Evolutionary conservation across 805 yeast genomes (phyloP).

Genomic region (Cephaloascus albidus): DNA sequence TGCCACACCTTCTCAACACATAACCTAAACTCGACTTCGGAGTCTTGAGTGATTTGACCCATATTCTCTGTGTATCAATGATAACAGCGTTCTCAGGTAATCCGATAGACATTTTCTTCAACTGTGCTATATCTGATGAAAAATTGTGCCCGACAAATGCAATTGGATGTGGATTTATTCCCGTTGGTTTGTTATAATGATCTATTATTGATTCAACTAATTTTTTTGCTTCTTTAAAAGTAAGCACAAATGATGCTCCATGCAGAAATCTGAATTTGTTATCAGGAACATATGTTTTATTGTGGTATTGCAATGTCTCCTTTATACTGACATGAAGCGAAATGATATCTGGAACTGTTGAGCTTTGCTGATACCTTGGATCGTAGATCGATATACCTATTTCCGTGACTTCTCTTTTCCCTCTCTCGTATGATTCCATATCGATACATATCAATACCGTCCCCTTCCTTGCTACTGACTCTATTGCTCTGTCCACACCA

Average conservation of each 20-base stretch:
- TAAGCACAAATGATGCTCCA: conserved; percentile 13
- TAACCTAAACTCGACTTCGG: conserved; percentile 8
- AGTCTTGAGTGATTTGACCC: conserved; percentile 11
- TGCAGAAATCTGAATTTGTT: conserved; percentile 13
- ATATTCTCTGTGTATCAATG: conserved; percentile 15
- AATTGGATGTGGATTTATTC: conserved; percentile 6
- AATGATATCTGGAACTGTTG: conserved; percentile 18
- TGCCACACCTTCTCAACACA: conserved; percentile 13
- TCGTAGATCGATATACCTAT: conserved; percentile 17
- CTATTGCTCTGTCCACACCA: conserved; percentile 14
- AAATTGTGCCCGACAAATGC: conserved; percentile 18
- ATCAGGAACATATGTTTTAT: conserved; percentile 15
- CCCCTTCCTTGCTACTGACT: conserved; percentile 8
- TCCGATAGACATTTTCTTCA: conserved; percentile 6
- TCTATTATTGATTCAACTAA: conserved; percentile 6
- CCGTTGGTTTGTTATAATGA: no score
- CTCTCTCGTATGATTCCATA: conserved; percentile 12
- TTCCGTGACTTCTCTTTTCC: conserved; percentile 11
- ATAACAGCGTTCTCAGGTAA: conserved; percentile 9
- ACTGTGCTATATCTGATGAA: conserved; percentile 12
- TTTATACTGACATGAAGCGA: conserved; percentile 14
- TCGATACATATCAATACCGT: conserved; percentile 14
- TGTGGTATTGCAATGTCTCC: conserved; percentile 9
- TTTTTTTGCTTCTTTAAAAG: conserved; percentile 5
- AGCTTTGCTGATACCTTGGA: conserved; percentile 14